Percentiles rank a stretch among this genome's conserved stretches.
Evolutionary conservation across 1,284 basidiomycete genomes (phyloP).

Genomic region (Heterobasidion occidentale): DNA sequence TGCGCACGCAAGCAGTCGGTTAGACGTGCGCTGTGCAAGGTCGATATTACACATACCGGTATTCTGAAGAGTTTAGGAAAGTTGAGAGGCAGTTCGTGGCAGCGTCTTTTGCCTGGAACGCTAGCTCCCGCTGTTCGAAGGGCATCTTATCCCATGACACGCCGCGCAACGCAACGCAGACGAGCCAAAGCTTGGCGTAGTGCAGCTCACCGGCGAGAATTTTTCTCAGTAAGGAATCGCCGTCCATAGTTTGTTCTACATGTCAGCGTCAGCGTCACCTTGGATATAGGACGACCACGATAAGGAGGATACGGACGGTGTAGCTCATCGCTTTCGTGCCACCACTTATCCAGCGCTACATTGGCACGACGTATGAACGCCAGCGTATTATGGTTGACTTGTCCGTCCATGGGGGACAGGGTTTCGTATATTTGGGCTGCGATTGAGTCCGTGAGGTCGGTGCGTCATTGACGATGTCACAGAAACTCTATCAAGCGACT

Average conservation of each 20-base stretch:
- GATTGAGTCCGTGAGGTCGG: background rate
- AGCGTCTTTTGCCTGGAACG: slow-evolving; percentile 90
- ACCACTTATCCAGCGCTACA: slow-evolving; percentile 83
- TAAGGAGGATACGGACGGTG: slow-evolving; percentile 44
- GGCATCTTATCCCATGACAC: slow-evolving; percentile 93
- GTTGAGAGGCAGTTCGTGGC: slow-evolving; percentile 79
- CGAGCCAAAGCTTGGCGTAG: slow-evolving; percentile 90
- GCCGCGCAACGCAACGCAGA: slow-evolving; percentile 86
- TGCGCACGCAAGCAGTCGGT: slow-evolving; percentile 17
- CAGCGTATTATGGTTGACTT: slow-evolving; percentile 79
- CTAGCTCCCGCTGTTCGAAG: slow-evolving; percentile 87
- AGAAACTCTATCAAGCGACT: slow-evolving; percentile 10
- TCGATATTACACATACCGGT: slow-evolving; percentile 40
- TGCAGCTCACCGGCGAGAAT: slow-evolving; percentile 83
- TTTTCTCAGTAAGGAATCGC: slow-evolving; percentile 78
- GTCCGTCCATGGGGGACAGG: slow-evolving; percentile 77
- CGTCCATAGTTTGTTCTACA: slow-evolving; percentile 71
- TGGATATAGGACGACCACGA: background rate
- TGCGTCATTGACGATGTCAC: background rate
- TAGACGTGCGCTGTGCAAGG: background rate
- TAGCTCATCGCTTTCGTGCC: slow-evolving; percentile 76
- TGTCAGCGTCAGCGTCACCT: background rate
- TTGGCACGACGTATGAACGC: slow-evolving; percentile 83
- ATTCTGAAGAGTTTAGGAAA: slow-evolving; percentile 71
- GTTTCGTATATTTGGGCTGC: slow-evolving; percentile 87